Base-by-base conservation (phyloP, 2,329 filamentous ascomycete species). In the Nemania diffusa region DNA sequence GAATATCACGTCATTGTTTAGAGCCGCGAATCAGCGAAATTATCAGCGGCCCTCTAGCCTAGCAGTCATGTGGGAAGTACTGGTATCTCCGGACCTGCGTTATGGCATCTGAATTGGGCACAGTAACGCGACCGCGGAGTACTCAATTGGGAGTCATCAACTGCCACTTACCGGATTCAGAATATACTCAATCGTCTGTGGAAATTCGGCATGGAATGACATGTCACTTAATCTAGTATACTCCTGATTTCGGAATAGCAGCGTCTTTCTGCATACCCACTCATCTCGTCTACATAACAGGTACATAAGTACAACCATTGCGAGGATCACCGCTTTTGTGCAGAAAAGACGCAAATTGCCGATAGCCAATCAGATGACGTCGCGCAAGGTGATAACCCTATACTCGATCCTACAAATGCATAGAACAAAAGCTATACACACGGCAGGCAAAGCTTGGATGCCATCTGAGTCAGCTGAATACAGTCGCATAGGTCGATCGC, bases 221-320 rank as follows among this genome's bases (percentile, higher is more conserved):
- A 32, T 57, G 20, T 20, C 5, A 17, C 24, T 15, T n/a, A n/a
- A n/a, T n/a, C n/a, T n/a, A n/a, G n/a, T n/a, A n/a, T 50, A 17
- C 56, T 48, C 42, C 29, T 44, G 29, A 27, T 26, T 24, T 26
- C 57, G 42, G 44, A 59, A 37, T 59, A 50, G n/a, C 29, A 37
- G 27, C 9, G 24, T 46, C 27, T 40, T 40, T 15, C 34, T 40
- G 34, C 11, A 40, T 13, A 40, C 34, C n/a, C n/a, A n/a, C n/a
- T n/a, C n/a, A n/a, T n/a, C n/a, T n/a, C n/a, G n/a, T n/a, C n/a
- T n/a, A n/a, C n/a, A n/a, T n/a, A n/a, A n/a, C n/a, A n/a, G n/a
- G n/a, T n/a, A n/a, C n/a, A n/a, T n/a, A n/a, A n/a, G n/a, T n/a
- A n/a, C n/a, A n/a, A n/a, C n/a, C n/a, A n/a, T n/a, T n/a, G 29